Evolutionary conservation across 257 asterid species (phyloP).

Genomic region (Solanum sejunctum): DNA sequence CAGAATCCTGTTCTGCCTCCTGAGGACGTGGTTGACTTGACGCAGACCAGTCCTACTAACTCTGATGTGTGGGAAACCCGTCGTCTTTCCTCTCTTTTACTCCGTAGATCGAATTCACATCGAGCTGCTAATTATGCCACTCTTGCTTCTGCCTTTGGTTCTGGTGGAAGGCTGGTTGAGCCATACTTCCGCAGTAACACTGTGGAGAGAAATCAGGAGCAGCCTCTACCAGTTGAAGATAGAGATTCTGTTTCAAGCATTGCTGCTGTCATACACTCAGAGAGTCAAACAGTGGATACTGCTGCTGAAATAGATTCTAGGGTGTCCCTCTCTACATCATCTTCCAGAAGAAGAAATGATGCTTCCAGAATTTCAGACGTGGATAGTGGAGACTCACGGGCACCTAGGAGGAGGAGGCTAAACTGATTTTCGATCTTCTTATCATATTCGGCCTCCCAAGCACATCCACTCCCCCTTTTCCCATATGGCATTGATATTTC

Average conservation of each 20-base stretch:
- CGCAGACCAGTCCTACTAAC: constrained; percentile 40
- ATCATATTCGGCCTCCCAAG: not conserved
- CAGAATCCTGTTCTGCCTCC: constrained; percentile 22
- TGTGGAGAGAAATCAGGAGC: constrained; percentile 41
- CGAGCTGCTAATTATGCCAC: constrained; percentile 34
- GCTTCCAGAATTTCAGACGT: constrained; percentile 73
- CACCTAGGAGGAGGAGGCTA: constrained; percentile 81
- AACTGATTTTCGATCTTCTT: constrained; percentile 18
- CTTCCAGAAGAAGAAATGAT: constrained; percentile 76
- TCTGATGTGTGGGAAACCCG: constrained; percentile 35
- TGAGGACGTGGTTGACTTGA: constrained; percentile 50
- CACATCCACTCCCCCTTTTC: not conserved
- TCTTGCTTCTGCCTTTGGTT: constrained; percentile 25
- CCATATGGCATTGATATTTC: not conserved
- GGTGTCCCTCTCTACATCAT: constrained; percentile 66
- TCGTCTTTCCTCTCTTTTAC: constrained; percentile 43
- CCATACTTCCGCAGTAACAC: constrained; percentile 41
- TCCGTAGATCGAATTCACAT: constrained; percentile 52
- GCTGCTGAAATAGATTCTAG: constrained; percentile 82
- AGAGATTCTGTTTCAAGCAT: constrained; percentile 90
- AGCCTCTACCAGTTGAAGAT: constrained; percentile 48
- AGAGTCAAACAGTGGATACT: constrained; percentile 84
- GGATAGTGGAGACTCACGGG: constrained; percentile 94
- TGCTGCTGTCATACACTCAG: constrained; percentile 96
- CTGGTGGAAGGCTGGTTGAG: constrained; percentile 51